Conservation (phyloP, 495 filamentous ascomycete species). For the Neurospora sp. region DNA sequence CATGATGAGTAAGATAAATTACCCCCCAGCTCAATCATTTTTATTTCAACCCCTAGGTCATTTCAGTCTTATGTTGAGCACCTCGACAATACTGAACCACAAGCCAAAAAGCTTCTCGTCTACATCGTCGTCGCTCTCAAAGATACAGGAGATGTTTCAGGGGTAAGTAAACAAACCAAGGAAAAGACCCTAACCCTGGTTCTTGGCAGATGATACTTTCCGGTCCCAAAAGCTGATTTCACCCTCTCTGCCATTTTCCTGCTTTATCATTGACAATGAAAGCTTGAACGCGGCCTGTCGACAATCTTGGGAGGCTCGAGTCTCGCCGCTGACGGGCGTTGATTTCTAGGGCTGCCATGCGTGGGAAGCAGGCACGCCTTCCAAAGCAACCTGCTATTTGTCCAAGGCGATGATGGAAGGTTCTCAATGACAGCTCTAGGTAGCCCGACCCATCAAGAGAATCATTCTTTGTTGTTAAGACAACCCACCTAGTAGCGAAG, state of each 20-base stretch:
- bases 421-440: not conserved
- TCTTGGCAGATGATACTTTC: not conserved
- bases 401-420: not conserved
- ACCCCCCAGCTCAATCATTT: not conserved
- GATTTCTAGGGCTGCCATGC: not conserved
- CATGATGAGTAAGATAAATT: not conserved
- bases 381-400: not conserved
- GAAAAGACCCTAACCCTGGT: not conserved
- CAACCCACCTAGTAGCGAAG: not conserved
- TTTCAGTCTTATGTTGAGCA: not conserved
- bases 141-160: not conserved
- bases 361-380: not conserved
- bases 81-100: not conserved
- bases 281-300: not conserved
- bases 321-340: not conserved
- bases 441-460: not conserved
- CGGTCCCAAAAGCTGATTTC: not conserved
- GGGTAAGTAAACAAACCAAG: not conserved
- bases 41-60: not conserved
- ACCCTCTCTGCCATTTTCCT: not conserved
- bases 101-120: not conserved
- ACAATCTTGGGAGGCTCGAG: not conserved
- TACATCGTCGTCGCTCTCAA: not conserved
- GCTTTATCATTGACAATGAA: not conserved
- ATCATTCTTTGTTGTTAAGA: not conserved